These are phyloP conservation scores for Mycena capillaripes DNA, from an alignment of 768 basidiomycete genomes.

Conservation along the genomic window DNA sequence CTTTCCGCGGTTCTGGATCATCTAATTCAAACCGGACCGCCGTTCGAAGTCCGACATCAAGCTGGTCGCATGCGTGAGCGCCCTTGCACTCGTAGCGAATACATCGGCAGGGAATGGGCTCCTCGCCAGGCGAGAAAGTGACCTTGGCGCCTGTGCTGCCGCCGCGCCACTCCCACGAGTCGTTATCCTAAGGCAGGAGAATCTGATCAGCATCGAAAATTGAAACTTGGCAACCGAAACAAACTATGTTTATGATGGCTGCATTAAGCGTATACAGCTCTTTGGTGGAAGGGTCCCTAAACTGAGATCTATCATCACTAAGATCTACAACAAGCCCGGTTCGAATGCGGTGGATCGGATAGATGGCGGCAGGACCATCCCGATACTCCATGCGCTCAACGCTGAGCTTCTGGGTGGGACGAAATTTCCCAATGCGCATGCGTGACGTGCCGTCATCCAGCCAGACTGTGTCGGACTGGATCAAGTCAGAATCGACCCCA, in stretches of 20 bases:
- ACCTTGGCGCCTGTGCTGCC: not conserved
- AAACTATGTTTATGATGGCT: not conserved
- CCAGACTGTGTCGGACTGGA: conserved; percentile 15
- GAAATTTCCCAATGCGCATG: not conserved
- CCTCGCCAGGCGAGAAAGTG: conserved; percentile 4
- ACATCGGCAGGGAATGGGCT: not conserved
- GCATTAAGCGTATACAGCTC: not conserved
- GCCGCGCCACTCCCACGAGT: conserved; percentile 8
- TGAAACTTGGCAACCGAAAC: not conserved
- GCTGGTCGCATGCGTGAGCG: conserved; percentile 6
- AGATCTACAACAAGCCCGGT: conserved; percentile 14
- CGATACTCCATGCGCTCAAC: conserved; percentile 22
- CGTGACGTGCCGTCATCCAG: conserved; percentile 6
- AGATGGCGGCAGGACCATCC: not conserved
- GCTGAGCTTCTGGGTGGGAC: not conserved
- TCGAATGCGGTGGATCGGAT: conserved; percentile 7
- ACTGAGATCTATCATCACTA: not conserved
- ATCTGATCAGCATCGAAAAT: not conserved
- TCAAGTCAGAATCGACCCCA: not conserved
- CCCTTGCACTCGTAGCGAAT: conserved; percentile 8
- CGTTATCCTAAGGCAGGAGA: conserved; percentile 11
- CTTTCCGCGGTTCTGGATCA: conserved; percentile 10
- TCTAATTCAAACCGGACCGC: conserved; percentile 12
- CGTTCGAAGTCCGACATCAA: not conserved
- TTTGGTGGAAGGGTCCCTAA: not conserved